These are phyloP conservation scores for Extremus antarcticus DNA, from an alignment of 495 filamentous ascomycete genomes.

Conservation along the genomic window DNA sequence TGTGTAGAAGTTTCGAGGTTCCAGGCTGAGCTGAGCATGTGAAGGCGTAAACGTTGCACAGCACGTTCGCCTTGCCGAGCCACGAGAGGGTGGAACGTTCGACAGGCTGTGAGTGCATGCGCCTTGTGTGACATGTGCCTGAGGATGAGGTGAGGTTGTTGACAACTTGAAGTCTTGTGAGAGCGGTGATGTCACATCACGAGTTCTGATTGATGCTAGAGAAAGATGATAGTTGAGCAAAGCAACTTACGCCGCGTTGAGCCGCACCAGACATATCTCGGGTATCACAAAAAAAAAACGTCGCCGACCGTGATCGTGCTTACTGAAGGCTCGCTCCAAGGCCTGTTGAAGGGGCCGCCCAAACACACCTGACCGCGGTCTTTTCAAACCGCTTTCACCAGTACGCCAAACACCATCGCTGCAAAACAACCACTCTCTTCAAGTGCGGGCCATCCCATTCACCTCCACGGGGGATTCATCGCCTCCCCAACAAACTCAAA, in stretches of 20 bases:
- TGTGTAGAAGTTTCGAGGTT: no score
- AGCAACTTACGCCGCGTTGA: constrained; percentile 11
- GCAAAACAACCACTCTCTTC: neutral
- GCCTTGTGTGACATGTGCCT: neutral
- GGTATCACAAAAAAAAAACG: constrained; percentile 20
- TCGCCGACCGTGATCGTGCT: no score
- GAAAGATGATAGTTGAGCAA: no score
- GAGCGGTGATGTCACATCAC: no score
- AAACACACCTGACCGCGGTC: neutral
- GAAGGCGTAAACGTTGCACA: no score
- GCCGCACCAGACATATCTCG: neutral
- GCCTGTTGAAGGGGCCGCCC: constrained; percentile 21
- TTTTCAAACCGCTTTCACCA: neutral
- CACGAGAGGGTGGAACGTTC: no score
- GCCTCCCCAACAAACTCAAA: constrained; percentile 63
- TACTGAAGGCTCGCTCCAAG: no score
- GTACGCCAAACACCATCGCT: neutral
- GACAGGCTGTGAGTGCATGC: neutral
- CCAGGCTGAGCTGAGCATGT: no score
- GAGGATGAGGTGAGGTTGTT: neutral
- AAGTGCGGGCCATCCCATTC: constrained; percentile 3
- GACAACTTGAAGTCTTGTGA: no score
- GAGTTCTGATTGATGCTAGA: no score
- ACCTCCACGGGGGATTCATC: neutral
- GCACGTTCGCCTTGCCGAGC: no score